A percentile compares a stretch with the other conserved stretches of the same genome.
Evolutionary conservation across 495 filamentous ascomycete species (phyloP).

Genomic region (Penicillium canariense): DNA sequence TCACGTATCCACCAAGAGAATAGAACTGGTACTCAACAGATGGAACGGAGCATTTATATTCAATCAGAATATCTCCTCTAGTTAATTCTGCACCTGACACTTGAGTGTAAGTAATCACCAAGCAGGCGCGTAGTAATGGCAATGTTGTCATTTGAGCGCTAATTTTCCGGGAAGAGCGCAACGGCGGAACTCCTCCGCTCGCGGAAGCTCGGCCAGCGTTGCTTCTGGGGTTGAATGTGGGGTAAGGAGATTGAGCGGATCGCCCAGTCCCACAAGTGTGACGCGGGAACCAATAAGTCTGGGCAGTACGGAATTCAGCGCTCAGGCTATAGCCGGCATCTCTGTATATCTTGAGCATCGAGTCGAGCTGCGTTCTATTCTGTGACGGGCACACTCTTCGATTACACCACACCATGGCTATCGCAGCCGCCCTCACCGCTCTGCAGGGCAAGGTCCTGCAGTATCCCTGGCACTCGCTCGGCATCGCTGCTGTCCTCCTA

Average conservation of each 20-base stretch:
- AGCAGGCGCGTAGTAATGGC: background rate
- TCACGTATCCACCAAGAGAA: no score
- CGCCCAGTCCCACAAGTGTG: background rate
- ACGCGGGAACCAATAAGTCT: background rate
- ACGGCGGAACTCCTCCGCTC: background rate
- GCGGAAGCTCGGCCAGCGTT: background rate
- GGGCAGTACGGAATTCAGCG: background rate
- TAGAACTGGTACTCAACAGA: no score
- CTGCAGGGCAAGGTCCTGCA: slow-evolving; percentile 23
- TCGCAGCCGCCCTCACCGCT: slow-evolving; percentile 23
- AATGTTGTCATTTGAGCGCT: background rate
- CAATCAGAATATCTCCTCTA: no score
- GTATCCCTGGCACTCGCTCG: slow-evolving; percentile 30
- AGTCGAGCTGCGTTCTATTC: background rate
- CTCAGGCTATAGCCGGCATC: background rate
- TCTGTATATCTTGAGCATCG: background rate
- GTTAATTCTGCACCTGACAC: no score
- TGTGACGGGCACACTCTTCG: background rate
- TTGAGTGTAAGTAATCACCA: no score
- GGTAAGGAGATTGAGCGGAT: background rate
- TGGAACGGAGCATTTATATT: no score
- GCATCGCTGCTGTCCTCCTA: slow-evolving; percentile 23
- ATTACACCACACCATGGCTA: slow-evolving; percentile 30
- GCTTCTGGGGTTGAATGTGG: background rate
- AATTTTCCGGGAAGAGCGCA: background rate